Evolutionary conservation across 2,329 filamentous ascomycete species (phyloP).

Genomic region (Ascochyta koolunga): DNA sequence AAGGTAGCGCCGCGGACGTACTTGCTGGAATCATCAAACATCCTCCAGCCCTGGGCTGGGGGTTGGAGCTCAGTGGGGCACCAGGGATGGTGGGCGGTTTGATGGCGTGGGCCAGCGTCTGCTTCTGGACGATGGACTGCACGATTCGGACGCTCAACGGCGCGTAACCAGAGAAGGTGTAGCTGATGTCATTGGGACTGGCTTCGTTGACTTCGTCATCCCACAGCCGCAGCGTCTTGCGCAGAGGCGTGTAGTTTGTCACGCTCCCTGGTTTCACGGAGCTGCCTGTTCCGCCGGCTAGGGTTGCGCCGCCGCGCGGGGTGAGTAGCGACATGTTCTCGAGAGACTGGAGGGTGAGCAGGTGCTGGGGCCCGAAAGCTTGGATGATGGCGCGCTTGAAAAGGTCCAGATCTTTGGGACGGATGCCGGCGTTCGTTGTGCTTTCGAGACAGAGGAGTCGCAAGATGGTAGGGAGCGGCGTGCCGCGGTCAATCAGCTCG

Average conservation of each 20-base stretch:
- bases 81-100: constrained; percentile 52
- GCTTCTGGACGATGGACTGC: constrained; percentile 91
- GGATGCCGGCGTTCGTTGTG: constrained; percentile 85
- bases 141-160: constrained; percentile 89
- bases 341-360: constrained; percentile 84
- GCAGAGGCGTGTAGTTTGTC: constrained; percentile 90
- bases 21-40: constrained; percentile 91
- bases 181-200: constrained; percentile 92
- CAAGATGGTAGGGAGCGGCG: constrained; percentile 79
- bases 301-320: constrained; percentile 53
- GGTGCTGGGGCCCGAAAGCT: constrained; percentile 92
- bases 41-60: constrained; percentile 83
- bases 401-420: constrained; percentile 83
- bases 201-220: constrained; percentile 97
- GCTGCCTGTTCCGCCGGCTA: constrained; percentile 54
- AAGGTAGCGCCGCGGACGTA: constrained; percentile 88
- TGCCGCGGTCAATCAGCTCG: constrained; percentile 89
- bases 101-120: constrained; percentile 70
- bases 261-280: constrained; percentile 44
- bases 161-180: constrained; percentile 96
- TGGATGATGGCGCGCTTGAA: constrained; percentile 89
- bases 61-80: constrained; percentile 53
- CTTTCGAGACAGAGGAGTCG: constrained; percentile 90
- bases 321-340: constrained; percentile 89
- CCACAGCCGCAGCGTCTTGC: constrained; percentile 85